These are phyloP conservation scores for Serendipita sp. DNA, from an alignment of 768 basidiomycete species.

Conservation along the genomic window DNA sequence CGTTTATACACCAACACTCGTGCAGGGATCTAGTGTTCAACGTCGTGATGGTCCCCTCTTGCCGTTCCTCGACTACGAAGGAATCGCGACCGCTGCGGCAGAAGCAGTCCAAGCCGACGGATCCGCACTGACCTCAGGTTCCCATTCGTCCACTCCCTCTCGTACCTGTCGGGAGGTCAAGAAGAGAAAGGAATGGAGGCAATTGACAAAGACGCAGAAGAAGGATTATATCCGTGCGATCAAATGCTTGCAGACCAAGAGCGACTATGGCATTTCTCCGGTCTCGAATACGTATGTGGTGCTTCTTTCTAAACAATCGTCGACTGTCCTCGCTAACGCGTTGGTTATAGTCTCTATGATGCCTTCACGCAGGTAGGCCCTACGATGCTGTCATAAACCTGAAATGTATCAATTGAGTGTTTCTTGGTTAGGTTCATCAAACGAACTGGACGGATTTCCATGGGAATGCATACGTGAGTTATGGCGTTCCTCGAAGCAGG, in stretches of 20 bases:
- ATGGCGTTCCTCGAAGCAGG: no score
- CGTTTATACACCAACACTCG: neutral
- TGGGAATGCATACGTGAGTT: neutral
- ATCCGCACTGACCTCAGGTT: neutral
- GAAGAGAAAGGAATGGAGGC: neutral
- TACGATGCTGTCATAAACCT: neutral
- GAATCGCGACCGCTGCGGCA: neutral
- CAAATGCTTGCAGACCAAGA: neutral
- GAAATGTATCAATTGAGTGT: neutral
- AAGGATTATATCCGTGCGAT: constrained; percentile 1
- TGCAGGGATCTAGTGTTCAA: neutral
- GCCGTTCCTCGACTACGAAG: neutral
- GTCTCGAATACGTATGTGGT: neutral
- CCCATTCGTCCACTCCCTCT: neutral
- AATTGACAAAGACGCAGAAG: neutral
- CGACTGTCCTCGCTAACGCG: neutral
- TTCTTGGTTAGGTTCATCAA: neutral
- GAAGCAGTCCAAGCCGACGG: neutral
- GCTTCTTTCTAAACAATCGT: neutral
- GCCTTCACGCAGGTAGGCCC: neutral
- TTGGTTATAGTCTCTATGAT: neutral
- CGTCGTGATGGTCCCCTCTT: neutral
- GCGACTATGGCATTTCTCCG: constrained; percentile 2
- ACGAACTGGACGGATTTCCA: neutral
- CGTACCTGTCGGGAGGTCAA: neutral